Conservation (phyloP, 2,329 filamentous ascomycete genomes). For the Ceratocystis diversiconidia region DNA sequence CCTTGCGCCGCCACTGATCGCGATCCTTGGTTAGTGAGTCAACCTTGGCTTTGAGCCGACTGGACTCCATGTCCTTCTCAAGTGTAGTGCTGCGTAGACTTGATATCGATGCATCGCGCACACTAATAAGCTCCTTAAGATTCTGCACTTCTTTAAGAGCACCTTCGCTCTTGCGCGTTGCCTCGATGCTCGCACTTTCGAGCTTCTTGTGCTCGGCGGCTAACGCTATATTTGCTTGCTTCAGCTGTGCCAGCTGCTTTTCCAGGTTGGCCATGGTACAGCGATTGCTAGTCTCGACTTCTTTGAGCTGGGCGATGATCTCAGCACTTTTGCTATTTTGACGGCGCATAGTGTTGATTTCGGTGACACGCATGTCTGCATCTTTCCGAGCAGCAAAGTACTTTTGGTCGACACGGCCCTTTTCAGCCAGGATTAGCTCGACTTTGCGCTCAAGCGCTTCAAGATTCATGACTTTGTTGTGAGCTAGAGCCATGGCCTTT, state of each 20-base stretch:
- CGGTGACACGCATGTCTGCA: constrained; percentile 69
- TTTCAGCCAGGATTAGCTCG: constrained; percentile 63
- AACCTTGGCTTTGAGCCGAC: constrained; percentile 63
- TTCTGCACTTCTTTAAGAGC: constrained; percentile 64
- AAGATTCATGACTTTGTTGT: constrained; percentile 74
- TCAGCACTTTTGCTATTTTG: constrained; percentile 87
- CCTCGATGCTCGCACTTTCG: constrained; percentile 58
- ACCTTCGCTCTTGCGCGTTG: constrained; percentile 53
- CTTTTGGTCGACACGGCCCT: constrained; percentile 93
- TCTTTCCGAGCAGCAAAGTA: constrained; percentile 94
- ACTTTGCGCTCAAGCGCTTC: constrained; percentile 64
- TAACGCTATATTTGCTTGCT: constrained; percentile 59
- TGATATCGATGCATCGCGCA: constrained; percentile 52
- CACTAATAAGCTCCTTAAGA: constrained; percentile 56
- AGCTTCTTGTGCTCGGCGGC: constrained; percentile 59
- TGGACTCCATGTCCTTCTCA: constrained; percentile 58
- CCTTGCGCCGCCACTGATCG: constrained; percentile 74
- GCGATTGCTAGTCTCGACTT: constrained; percentile 65
- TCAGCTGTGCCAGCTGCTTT: constrained; percentile 75
- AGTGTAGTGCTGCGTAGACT: constrained; percentile 42
- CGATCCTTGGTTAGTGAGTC: constrained; percentile 69
- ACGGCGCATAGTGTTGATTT: constrained; percentile 62
- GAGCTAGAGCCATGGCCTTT: constrained; percentile 69
- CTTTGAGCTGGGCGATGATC: constrained; percentile 85
- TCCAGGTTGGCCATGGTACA: constrained; percentile 70